Conservation (phyloP, 2,329 filamentous ascomycete genomes). For the Macrophomina phaseolina region DNA sequence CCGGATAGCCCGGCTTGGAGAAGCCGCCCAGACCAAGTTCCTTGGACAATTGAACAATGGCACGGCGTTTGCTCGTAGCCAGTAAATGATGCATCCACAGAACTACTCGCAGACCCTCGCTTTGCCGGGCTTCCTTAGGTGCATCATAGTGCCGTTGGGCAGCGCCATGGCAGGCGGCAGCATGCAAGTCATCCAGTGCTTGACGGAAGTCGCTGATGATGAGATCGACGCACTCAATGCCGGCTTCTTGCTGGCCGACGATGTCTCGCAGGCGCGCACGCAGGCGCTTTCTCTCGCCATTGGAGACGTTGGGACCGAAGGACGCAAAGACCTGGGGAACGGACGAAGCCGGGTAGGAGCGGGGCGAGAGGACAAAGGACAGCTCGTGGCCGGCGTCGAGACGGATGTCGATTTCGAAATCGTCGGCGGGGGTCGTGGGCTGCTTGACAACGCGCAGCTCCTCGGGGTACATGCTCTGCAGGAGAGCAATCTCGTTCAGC, state of each 20-base stretch:
- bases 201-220: conserved; percentile 25
- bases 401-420: conserved; percentile 9
- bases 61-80: conserved; percentile 22
- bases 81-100: conserved; percentile 27
- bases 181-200: conserved; percentile 27
- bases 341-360: conserved; percentile 9
- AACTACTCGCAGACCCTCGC: conserved; percentile 22
- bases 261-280: conserved; percentile 9
- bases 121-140: background rate
- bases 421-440: conserved; percentile 9
- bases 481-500: conserved; percentile 19
- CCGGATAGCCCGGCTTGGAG: conserved; percentile 26
- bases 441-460: conserved; percentile 21
- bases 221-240: conserved; percentile 24
- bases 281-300: background rate
- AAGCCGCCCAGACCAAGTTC: conserved; percentile 18
- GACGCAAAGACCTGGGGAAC: conserved; percentile 12
- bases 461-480: conserved; percentile 25
- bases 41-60: conserved; percentile 15
- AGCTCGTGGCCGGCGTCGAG: conserved; percentile 3
- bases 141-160: background rate
- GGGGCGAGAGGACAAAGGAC: conserved; percentile 20
- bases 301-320: conserved; percentile 3
- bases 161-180: conserved; percentile 21
- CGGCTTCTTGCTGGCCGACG: conserved; percentile 9